These are phyloP conservation scores for Miscanthus lutarioriparius DNA, from an alignment of 176 grass and related monocot genomes.

Conservation along the genomic window DNA sequence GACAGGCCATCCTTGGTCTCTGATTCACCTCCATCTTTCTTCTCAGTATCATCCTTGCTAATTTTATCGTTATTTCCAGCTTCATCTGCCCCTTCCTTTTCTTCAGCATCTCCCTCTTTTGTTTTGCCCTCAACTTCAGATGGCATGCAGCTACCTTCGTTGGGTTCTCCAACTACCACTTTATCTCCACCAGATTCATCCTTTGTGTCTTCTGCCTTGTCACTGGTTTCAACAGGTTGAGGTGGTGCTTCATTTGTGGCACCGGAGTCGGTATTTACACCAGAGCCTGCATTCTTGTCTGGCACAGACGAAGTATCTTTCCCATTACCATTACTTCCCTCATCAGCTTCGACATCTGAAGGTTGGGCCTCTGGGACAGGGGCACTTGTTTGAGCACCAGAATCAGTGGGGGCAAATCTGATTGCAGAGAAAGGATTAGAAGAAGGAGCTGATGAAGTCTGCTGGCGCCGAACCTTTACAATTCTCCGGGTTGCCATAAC, in stretches of 20 bases:
- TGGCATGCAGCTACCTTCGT: constrained; percentile 34
- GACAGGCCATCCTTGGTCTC: constrained; percentile 33
- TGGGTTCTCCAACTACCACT: constrained; percentile 37
- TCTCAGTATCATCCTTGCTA: constrained; percentile 32
- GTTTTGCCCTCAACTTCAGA: constrained; percentile 40
- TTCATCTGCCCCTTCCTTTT: constrained; percentile 39
- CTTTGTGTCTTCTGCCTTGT: constrained; percentile 37
- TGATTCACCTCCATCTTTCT: constrained; percentile 45
- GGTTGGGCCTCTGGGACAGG: constrained; percentile 18
- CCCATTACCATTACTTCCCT: constrained; percentile 42
- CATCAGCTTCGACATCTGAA: constrained; percentile 36
- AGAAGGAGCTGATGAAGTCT: constrained; percentile 40
- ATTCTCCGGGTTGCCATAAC: constrained; percentile 87
- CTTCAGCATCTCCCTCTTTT: constrained; percentile 37
- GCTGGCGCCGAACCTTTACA: constrained; percentile 78
- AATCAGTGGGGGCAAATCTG: constrained; percentile 53
- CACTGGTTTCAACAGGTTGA: constrained; percentile 37
- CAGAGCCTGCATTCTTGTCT: constrained; percentile 20
- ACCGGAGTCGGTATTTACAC: constrained; percentile 8
- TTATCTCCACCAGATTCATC: constrained; percentile 40
- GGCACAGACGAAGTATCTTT: constrained; percentile 25
- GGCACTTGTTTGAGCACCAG: constrained; percentile 42
- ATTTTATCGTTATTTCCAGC: constrained; percentile 43
- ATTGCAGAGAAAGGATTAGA: constrained; percentile 88
- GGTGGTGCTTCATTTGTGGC: not conserved